Evolutionary conservation across 1,284 basidiomycete species (phyloP), one percentile per base, ranked within the genome.

Genomic region (Thelephora terrestris): DNA sequence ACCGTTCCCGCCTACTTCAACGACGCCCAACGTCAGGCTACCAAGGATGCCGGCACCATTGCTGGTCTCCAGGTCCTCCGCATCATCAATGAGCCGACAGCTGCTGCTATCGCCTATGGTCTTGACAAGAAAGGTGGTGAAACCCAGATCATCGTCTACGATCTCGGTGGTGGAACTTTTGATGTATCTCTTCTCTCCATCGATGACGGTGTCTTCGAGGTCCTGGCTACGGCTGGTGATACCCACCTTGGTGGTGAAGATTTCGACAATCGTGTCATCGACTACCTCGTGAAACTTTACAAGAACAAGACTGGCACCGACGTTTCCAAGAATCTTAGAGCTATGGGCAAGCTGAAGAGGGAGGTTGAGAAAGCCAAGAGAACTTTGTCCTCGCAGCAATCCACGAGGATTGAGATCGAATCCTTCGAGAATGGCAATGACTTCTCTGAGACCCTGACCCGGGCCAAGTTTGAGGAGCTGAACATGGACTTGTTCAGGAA

Each of bases 1-100:
- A 98, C 95, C 37, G 94, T 98, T 61, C 95, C 95, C 50, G 95
- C 95, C 48, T 98, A 94, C 77, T 95, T 96, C 82, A 98, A 98
- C 71, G 93, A 99, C 73, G 91, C 94, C 64, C 95, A 99, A 71
- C 92, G 94, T 68, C 92, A 95, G 67, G 95, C 94, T 10, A 99
- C 95, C 69, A 98, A 97, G 76, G 95, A 99, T 64, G 93, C 95
- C 55, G 95, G 95, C 61, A 90, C 86, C 36, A 98, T 98, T 60
- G 92, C 95, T 46, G 94, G 95, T 68, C 86, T 99, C 47, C 81
- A 86, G 56, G 91, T 98, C 52, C 86, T 97, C 60, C 91, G 94
- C 73, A 97, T 98, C 68, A 93, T 99, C 73, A 98, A 98, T 73
- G 95, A 99, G 71, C 95, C 95, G 47, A 98, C 95, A 46, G 94